Conservation (phyloP, 108 stramenopile genomes). For the Aurantiochytrium sp. region DNA sequence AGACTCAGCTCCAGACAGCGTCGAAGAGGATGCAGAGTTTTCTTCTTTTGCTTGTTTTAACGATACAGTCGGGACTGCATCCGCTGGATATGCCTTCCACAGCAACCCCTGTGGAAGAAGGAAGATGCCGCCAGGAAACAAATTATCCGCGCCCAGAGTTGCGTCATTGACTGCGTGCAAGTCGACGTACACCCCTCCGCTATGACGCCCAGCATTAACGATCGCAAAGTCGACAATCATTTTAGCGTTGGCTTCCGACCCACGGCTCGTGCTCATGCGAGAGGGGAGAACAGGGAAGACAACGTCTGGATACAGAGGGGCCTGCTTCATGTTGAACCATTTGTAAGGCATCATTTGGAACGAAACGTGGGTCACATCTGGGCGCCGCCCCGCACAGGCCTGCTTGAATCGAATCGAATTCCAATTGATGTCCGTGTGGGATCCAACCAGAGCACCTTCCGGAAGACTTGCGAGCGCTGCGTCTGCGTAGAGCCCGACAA, state of each 20-base stretch:
- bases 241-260: background rate
- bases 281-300: background rate
- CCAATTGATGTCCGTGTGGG: slow-evolving; percentile 44
- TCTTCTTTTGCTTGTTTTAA: no score
- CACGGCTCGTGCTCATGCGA: background rate
- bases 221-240: background rate
- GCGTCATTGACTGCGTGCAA: background rate
- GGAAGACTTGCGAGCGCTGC: slow-evolving; percentile 26
- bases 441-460: slow-evolving; percentile 20
- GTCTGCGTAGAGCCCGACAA: background rate
- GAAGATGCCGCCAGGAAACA: background rate
- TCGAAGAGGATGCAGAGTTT: no score
- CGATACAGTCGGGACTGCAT: background rate
- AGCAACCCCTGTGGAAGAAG: background rate
- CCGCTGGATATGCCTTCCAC: background rate
- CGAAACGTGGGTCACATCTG: slow-evolving; percentile 36
- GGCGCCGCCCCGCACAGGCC: slow-evolving; percentile 27
- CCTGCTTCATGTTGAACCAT: slow-evolving; percentile 31
- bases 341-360: slow-evolving; percentile 49
- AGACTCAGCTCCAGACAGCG: no score
- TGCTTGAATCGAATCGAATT: slow-evolving; percentile 39
- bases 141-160: background rate
- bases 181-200: background rate
- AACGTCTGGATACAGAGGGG: background rate
- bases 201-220: background rate